Evolutionary conservation across 2,329 filamentous ascomycete genomes (phyloP).

Genomic region (Fusarium redolens): DNA sequence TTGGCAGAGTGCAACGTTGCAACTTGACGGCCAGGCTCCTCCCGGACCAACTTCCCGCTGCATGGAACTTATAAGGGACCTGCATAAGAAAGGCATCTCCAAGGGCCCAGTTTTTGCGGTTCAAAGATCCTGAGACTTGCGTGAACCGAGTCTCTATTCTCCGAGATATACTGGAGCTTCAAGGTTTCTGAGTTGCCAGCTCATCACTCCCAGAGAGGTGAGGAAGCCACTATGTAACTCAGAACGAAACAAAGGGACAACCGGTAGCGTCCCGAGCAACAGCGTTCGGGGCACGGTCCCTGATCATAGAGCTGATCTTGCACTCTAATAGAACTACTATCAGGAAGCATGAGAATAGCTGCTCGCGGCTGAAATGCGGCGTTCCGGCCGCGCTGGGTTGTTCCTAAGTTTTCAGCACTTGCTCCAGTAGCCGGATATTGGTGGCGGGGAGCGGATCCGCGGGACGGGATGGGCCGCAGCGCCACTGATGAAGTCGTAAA

Average conservation of each 20-base stretch:
- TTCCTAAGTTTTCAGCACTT: not conserved
- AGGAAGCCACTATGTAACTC: slow-evolving; percentile 10
- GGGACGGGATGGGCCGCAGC: slow-evolving; percentile 43
- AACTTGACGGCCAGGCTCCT: slow-evolving; percentile 1
- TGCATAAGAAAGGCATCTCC: slow-evolving; percentile 11
- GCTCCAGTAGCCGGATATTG: slow-evolving; percentile 13
- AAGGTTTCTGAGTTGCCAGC: not conserved
- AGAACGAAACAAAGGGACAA: not conserved
- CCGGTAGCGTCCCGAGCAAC: slow-evolving; percentile 9
- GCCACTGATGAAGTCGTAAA: slow-evolving; percentile 32
- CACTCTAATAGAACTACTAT: slow-evolving; percentile 2
- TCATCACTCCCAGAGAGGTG: slow-evolving; percentile 1
- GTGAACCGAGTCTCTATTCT: slow-evolving; percentile 10
- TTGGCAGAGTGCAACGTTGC: slow-evolving; percentile 25
- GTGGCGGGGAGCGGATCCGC: slow-evolving; percentile 38
- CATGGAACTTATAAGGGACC: slow-evolving; percentile 11
- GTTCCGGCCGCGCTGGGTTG: slow-evolving; percentile 1
- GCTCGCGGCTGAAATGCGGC: not conserved
- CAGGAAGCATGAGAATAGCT: not conserved
- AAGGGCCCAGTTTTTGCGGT: slow-evolving; percentile 13
- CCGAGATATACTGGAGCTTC: not conserved
- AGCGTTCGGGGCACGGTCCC: slow-evolving; percentile 5
- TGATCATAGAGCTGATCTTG: slow-evolving; percentile 2
- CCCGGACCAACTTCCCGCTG: slow-evolving; percentile 4
- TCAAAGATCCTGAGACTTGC: slow-evolving; percentile 4